Evolutionary conservation across 495 filamentous ascomycete species (phyloP), one percentile per base, ranked within the genome.

Genomic region (Penicillium chermesinum): DNA sequence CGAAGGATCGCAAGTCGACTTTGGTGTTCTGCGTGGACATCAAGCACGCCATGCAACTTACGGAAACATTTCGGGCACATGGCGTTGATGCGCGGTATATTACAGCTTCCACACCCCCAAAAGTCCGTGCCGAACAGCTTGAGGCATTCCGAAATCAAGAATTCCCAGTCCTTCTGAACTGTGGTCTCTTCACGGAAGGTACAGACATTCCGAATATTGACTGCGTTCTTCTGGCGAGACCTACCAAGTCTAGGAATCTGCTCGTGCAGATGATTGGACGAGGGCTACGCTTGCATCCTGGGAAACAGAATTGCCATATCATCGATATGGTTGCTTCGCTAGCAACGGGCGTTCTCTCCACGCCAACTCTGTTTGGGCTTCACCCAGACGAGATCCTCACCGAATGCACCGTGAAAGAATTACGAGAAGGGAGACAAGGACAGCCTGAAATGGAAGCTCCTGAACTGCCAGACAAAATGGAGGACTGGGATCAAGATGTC

Each of bases 161-260:
- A 46, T 96, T 83, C 46, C 88, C 88, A 0, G 87, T 99, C 4
- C 78, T 99, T 13, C 63, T 99, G 27, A 99, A 99, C 62, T 97
- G 93, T 64, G 90, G 90, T 2, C 83, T 99, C 41, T 96, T 96
- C 54, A 97, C 91, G 2, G 93, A 99, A 70, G 91, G 86, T 12
- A 99, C 94, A 8, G 93, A 99, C 59, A 93, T 97, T 14, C 93
- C 93, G 3, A 97, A 97, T 61, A 88, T 97, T 48, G 93, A 99
- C 63, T 97, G 93, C 49, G 77, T 99, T 8, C 60, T 99, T 10
- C 73, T 99, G 34, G 91, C 89, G 5, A 72, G 94, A 27, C 93
- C 93, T 2, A 99, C 93, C 7, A 80, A 82, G 45, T 97, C 93
- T 13, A 81, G 85, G 16, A 96, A 96, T 53, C 73, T 99, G 7